Percentiles rank a stretch among this genome's conserved stretches.
Evolutionary conservation across 306 rosid genomes (phyloP).

Genomic region (Senna siamea): DNA sequence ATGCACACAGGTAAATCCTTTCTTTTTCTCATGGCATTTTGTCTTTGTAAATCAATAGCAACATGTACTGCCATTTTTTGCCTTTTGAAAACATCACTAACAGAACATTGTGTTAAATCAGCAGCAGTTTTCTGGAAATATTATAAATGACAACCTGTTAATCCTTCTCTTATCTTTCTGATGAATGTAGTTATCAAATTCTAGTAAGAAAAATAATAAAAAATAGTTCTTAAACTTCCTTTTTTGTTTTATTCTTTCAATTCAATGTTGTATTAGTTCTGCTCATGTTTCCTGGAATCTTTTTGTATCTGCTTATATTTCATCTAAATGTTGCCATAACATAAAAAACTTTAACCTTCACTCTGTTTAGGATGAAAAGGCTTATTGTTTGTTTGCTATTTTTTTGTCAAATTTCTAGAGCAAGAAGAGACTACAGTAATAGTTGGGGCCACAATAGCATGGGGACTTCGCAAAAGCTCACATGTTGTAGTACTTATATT

Average conservation of each 20-base stretch:
- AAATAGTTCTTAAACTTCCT: too few species aligned
- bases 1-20: too few species aligned
- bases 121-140: conserved; percentile 19
- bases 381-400: conserved; percentile 32
- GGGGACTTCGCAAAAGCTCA: conserved; percentile 91
- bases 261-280: conserved; percentile 14
- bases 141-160: conserved; percentile 1
- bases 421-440: conserved; percentile 74
- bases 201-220: conserved; percentile 6
- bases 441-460: conserved; percentile 82
- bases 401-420: conserved; percentile 48
- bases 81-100: conserved; percentile 29
- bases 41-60: conserved; percentile 26
- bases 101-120: neutral
- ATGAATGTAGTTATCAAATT: conserved; percentile 17
- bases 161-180: conserved; percentile 15
- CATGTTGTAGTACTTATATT: conserved; percentile 66
- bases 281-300: conserved; percentile 21
- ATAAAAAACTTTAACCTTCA: neutral
- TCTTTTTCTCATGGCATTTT: neutral
- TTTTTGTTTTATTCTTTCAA: too few species aligned
- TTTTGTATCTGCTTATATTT: neutral
- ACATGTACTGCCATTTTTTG: conserved; percentile 10
- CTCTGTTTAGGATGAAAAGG: conserved; percentile 25
- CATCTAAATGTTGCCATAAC: neutral